phyloP scores from a whole-genome alignment of 345 rosid species.

The Hibiscus syriacus region DNA sequence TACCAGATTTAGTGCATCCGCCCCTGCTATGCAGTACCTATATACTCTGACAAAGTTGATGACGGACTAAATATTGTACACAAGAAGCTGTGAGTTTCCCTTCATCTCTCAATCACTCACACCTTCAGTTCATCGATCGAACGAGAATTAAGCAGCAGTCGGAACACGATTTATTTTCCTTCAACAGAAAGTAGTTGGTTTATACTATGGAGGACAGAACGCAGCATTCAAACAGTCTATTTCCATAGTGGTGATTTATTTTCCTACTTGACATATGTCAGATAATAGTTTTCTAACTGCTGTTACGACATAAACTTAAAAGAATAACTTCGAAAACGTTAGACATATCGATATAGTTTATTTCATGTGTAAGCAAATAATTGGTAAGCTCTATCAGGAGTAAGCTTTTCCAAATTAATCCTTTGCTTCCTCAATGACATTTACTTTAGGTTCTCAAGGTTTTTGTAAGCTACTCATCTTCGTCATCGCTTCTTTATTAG shows the following conservation, averaged over 20 bases:
- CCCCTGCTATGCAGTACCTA: slow-evolving; percentile 49
- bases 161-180: slow-evolving; percentile 2
- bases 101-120: background rate
- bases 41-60: slow-evolving; percentile 70
- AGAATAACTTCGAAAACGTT: too few relatives aligned
- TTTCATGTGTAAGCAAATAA: too few relatives aligned
- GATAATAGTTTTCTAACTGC: too few relatives aligned
- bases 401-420: too few relatives aligned
- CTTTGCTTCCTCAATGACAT: too few relatives aligned
- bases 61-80: slow-evolving; percentile 80
- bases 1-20: too few relatives aligned
- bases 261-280: slow-evolving; percentile 74
- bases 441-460: too few relatives aligned
- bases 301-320: too few relatives aligned
- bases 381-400: too few relatives aligned
- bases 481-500: too few relatives aligned
- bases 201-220: slow-evolving; percentile 67
- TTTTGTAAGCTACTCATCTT: too few relatives aligned
- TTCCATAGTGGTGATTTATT: slow-evolving; percentile 29
- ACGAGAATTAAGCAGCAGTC: background rate
- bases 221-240: slow-evolving; percentile 83
- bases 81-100: slow-evolving; percentile 59
- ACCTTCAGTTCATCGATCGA: background rate
- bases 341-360: too few relatives aligned
- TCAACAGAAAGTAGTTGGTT: slow-evolving; percentile 31